Evolutionary conservation across 2,329 filamentous ascomycete species (phyloP).

Genomic region (Pezicula neosporulosa): DNA sequence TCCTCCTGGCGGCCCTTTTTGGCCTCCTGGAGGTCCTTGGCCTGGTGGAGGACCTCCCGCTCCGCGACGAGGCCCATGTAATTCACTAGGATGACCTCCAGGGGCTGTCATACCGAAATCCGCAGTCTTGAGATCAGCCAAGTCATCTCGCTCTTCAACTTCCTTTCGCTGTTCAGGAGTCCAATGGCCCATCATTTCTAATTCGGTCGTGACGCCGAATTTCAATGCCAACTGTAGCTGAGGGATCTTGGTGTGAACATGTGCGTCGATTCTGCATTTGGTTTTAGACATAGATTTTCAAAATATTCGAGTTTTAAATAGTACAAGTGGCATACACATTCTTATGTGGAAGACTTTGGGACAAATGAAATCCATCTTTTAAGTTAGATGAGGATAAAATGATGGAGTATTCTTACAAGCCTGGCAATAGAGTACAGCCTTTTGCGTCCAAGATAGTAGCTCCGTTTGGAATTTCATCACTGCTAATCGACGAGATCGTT

Average conservation of each 20-base stretch:
- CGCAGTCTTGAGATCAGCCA: conserved; percentile 1
- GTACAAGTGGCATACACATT: no score
- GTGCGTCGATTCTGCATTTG: conserved; percentile 2
- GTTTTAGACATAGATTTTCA: no score
- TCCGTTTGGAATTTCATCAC: not conserved
- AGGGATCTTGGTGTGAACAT: conserved; percentile 5
- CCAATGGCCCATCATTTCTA: conserved; percentile 7
- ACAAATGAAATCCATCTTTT: no score
- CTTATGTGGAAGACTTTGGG: no score
- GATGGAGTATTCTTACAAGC: not conserved
- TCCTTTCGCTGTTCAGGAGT: not conserved
- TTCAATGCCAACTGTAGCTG: not conserved
- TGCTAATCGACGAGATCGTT: not conserved
- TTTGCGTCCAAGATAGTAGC: conserved; percentile 35
- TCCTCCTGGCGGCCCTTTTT: not conserved
- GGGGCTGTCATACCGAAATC: conserved; percentile 1
- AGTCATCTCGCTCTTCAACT: not conserved
- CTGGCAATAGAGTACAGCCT: conserved; percentile 27
- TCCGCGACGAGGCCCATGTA: not conserved
- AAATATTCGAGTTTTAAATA: no score
- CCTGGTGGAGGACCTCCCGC: not conserved
- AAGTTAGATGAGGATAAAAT: no score
- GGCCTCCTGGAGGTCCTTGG: not conserved
- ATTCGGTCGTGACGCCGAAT: conserved; percentile 6
- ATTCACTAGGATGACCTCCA: conserved; percentile 1